Evolutionary conservation across 2,329 filamentous ascomycete species (phyloP).

Genomic region (Epichloe brachyelytri): DNA sequence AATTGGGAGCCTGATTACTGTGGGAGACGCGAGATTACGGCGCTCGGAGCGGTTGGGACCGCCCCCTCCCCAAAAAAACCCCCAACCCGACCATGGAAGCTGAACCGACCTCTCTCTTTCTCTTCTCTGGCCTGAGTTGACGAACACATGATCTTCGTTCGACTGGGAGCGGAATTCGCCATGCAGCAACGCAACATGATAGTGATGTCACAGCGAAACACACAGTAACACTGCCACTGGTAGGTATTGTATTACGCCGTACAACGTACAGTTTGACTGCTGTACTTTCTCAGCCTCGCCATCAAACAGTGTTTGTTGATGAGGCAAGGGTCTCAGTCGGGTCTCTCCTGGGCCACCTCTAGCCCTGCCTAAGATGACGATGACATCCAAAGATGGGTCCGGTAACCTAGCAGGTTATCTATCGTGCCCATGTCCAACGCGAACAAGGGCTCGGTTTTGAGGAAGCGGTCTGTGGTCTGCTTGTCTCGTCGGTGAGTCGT

Average conservation of each 20-base stretch:
- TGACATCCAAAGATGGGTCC: slow-evolving; percentile 3
- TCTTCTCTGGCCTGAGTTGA: not conserved
- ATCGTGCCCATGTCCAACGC: slow-evolving; percentile 4
- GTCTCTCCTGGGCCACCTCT: not conserved
- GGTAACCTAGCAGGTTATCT: not conserved
- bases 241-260: not conserved
- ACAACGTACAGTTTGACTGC: not conserved
- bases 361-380: not conserved
- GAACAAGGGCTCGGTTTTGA: slow-evolving; percentile 2
- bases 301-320: slow-evolving; percentile 9
- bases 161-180: not conserved
- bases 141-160: not conserved
- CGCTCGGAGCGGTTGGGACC: not conserved
- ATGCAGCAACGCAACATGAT: not conserved
- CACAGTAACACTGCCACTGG: not conserved
- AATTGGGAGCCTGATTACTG: not conserved
- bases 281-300: slow-evolving; percentile 1
- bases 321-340: slow-evolving; percentile 12
- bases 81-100: not conserved
- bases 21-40: not conserved
- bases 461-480: slow-evolving; percentile 9
- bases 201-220: not conserved
- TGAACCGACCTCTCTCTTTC: not conserved
- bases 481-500: slow-evolving; percentile 8
- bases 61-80: not conserved